phyloP scores from a whole-genome alignment of 305 asterid species.

The Rubia peregrina region DNA sequence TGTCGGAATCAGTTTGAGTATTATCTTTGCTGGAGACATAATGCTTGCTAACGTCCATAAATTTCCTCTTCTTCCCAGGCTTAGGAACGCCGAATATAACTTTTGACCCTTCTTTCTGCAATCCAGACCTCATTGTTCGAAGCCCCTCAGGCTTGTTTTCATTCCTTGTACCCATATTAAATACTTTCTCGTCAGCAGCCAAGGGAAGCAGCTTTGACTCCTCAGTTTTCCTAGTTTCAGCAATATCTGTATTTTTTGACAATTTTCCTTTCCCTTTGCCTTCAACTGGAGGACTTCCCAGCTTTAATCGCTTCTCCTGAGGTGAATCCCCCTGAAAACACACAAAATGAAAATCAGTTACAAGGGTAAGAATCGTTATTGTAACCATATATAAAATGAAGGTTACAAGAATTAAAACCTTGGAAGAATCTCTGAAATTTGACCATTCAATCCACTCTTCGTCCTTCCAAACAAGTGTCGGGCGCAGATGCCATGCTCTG shows the following conservation, averaged over 20 bases:
- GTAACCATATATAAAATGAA: neutral
- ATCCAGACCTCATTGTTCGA: constrained; percentile 62
- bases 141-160: constrained; percentile 46
- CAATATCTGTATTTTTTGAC: constrained; percentile 32
- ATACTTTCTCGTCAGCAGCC: constrained; percentile 51
- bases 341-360: constrained; percentile 10
- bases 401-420: constrained; percentile 34
- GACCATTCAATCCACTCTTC: constrained; percentile 82
- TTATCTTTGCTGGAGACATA: constrained; percentile 52
- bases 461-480: constrained; percentile 74
- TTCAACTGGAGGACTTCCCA: constrained; percentile 41
- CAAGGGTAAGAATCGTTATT: neutral
- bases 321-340: constrained; percentile 80
- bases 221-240: constrained; percentile 35
- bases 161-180: constrained; percentile 54
- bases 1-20: constrained; percentile 48
- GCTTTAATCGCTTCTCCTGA: constrained; percentile 60
- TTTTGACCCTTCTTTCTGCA: constrained; percentile 69
- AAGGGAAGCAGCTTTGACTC: constrained; percentile 49
- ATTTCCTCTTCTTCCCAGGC: constrained; percentile 93
- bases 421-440: constrained; percentile 40
- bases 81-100: constrained; percentile 86
- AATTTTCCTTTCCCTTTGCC: constrained; percentile 43
- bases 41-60: constrained; percentile 97
- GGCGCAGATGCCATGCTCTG: constrained; percentile 77